A percentile compares a stretch with the other conserved stretches of the same genome.
phyloP scores from a whole-genome alignment of 1,284 basidiomycete species.

The Agroathelia rolfsii region DNA sequence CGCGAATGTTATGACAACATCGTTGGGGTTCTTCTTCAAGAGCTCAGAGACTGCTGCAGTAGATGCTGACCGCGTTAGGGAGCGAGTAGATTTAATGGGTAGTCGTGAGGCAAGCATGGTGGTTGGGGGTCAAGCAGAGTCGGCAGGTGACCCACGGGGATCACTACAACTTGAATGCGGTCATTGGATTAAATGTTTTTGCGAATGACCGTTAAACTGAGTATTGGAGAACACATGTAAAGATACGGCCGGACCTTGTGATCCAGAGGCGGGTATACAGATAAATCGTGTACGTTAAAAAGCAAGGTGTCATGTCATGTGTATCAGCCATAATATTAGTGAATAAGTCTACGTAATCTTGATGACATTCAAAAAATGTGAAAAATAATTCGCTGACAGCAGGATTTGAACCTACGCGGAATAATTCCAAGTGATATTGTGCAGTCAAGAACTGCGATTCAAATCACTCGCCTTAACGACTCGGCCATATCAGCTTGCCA shows the following conservation, averaged over 20 bases:
- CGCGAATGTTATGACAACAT: constrained; percentile 82
- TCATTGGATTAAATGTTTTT: too few species aligned
- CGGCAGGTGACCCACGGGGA: too few species aligned
- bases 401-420: constrained; percentile 76
- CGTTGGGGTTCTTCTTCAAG: constrained; percentile 63
- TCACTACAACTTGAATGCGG: too few species aligned
- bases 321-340: neutral
- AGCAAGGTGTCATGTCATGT: neutral
- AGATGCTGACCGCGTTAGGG: too few species aligned
- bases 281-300: neutral
- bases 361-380: neutral
- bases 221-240: too few species aligned
- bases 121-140: too few species aligned
- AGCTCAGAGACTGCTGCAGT: too few species aligned
- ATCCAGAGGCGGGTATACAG: neutral
- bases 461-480: constrained; percentile 78
- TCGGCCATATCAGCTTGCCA: constrained; percentile 62
- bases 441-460: too few species aligned
- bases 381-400: constrained; percentile 55
- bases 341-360: neutral
- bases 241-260: too few species aligned
- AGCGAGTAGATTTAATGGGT: too few species aligned
- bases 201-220: too few species aligned
- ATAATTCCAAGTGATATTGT: constrained; percentile 64
- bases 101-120: too few species aligned